phyloP scores from a whole-genome alignment of 306 rosid genomes.

The Casuarina equisetifolia region DNA sequence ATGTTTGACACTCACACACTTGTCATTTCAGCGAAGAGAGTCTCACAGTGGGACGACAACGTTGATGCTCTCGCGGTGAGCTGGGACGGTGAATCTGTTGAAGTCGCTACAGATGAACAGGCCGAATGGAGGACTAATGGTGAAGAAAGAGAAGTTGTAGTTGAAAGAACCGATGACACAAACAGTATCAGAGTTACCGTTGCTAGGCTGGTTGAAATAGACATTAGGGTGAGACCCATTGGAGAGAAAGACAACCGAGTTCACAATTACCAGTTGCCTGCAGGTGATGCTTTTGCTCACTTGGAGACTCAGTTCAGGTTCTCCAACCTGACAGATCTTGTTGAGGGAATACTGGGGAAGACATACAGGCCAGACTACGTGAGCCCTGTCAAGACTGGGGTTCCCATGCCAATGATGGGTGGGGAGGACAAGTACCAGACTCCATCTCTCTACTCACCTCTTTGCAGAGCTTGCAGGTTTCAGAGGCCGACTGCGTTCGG shows the following conservation, averaged over 20 bases:
- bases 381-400: slow-evolving; percentile 72
- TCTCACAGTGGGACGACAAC: slow-evolving; percentile 56
- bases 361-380: slow-evolving; percentile 65
- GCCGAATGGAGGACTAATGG: slow-evolving; percentile 57
- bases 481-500: slow-evolving; percentile 42
- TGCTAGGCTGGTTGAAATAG: slow-evolving; percentile 57
- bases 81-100: slow-evolving; percentile 56
- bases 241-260: slow-evolving; percentile 60
- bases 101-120: slow-evolving; percentile 47
- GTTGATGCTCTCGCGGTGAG: slow-evolving; percentile 55
- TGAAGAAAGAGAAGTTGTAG: slow-evolving; percentile 51
- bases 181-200: slow-evolving; percentile 58
- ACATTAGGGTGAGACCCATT: slow-evolving; percentile 62
- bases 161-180: slow-evolving; percentile 68
- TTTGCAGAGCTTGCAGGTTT: slow-evolving; percentile 59
- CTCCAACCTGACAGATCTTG: slow-evolving; percentile 40
- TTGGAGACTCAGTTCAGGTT: slow-evolving; percentile 73
- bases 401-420: slow-evolving; percentile 79
- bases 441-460: slow-evolving; percentile 46
- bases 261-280: slow-evolving; percentile 69
- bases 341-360: slow-evolving; percentile 76
- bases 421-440: slow-evolving; percentile 69
- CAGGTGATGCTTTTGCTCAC: slow-evolving; percentile 67
- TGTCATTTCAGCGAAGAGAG: slow-evolving; percentile 60
- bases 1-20: slow-evolving; percentile 73